A percentile compares a stretch with the other conserved stretches of the same genome.
phyloP scores from a whole-genome alignment of 2,329 filamentous ascomycete species.

The Mariannaea sp. region DNA sequence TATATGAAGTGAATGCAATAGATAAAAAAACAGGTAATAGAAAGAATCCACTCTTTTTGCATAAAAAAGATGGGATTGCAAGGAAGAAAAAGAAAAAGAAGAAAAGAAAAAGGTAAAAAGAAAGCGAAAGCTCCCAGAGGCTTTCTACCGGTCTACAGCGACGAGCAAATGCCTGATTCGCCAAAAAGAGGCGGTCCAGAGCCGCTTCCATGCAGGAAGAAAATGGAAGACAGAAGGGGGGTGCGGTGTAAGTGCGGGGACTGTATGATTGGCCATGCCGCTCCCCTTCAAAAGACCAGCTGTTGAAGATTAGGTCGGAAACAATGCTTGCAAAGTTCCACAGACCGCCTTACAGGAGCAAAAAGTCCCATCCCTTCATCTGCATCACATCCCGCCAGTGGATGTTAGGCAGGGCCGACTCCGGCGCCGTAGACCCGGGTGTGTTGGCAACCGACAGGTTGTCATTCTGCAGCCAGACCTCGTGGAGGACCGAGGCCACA shows the following conservation, averaged over 20 bases:
- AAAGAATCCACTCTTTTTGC: constrained; percentile 36
- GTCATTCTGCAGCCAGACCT: constrained; percentile 84
- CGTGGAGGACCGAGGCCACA: constrained; percentile 75
- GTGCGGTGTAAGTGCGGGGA: constrained; percentile 16
- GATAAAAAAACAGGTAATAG: constrained; percentile 35
- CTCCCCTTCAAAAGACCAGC: constrained; percentile 47
- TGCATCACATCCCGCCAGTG: constrained; percentile 96
- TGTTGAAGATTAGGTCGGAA: constrained; percentile 36
- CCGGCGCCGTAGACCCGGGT: constrained; percentile 44
- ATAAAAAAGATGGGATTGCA: constrained; percentile 17
- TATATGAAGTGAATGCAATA: constrained; percentile 35
- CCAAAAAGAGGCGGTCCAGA: constrained; percentile 36
- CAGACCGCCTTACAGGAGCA: constrained; percentile 70
- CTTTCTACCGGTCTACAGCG: constrained; percentile 26
- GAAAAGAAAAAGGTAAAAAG: constrained; percentile 34
- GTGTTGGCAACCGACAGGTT: constrained; percentile 47
- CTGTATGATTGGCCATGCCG: constrained; percentile 24
- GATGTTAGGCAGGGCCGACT: constrained; percentile 65
- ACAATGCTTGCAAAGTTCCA: constrained; percentile 14
- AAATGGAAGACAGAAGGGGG: constrained; percentile 31
- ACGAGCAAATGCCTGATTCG: constrained; percentile 46
- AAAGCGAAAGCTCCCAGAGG: constrained; percentile 28
- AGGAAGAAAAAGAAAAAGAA: constrained; percentile 32
- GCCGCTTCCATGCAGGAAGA: constrained; percentile 32
- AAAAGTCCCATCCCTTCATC: constrained; percentile 88